Conservation (phyloP, 768 basidiomycete genomes). For the Russula lepida region DNA sequence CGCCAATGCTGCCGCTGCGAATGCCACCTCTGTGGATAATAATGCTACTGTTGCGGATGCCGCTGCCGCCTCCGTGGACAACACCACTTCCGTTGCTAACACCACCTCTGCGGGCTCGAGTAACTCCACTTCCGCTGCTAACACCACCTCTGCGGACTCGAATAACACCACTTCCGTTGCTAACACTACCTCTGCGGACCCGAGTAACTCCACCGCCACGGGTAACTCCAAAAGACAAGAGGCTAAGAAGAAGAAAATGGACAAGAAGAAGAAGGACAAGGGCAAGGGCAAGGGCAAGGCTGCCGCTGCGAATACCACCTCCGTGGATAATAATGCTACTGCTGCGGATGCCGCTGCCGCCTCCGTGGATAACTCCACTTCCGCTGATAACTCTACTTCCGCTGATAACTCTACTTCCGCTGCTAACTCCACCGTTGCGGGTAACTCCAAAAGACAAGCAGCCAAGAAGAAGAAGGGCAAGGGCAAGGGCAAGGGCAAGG, state of each 20-base stretch:
- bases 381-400: not conserved
- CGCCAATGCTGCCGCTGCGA: no score
- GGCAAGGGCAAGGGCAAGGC: no score
- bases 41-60: no score
- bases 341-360: no score
- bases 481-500: no score
- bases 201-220: not conserved
- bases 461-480: no score
- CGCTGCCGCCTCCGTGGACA: not conserved
- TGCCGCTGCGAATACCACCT: not conserved
- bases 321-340: not conserved
- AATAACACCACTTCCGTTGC: no score
- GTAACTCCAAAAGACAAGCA: no score
- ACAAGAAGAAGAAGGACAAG: no score
- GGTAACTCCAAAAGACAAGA: no score
- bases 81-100: not conserved
- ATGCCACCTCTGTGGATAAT: no score
- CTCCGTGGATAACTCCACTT: not conserved
- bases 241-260: no score
- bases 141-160: not conserved
- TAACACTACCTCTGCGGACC: not conserved
- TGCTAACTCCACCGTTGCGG: not conserved
- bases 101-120: not conserved
- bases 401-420: not conserved
- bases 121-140: fast-evolving